These are phyloP conservation scores for Talinum fruticosum DNA, from an alignment of 148 eudicot genomes.

Conservation along the genomic window DNA sequence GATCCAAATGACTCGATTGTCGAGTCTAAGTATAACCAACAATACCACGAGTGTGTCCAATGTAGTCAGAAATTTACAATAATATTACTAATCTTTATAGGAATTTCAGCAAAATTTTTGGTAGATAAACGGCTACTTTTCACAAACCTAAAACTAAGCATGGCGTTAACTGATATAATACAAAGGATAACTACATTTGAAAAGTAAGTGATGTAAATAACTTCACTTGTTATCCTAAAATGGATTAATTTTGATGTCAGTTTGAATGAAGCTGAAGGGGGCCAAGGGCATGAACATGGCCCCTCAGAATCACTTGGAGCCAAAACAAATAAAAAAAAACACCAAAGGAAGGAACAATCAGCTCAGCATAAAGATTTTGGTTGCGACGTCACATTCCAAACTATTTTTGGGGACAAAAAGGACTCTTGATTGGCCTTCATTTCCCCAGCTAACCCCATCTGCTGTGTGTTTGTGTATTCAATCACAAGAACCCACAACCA, in stretches of 20 bases:
- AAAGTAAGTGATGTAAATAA: slow-evolving; percentile 10
- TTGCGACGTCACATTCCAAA: slow-evolving; percentile 23
- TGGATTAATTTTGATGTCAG: background rate
- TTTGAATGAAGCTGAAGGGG: slow-evolving; percentile 4
- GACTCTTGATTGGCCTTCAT: slow-evolving; percentile 13
- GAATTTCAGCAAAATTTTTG: no score
- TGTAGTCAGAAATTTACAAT: no score
- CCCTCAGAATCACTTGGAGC: background rate
- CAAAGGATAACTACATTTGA: background rate
- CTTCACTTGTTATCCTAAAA: background rate
- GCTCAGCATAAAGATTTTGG: slow-evolving; percentile 2
- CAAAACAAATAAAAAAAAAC: slow-evolving; percentile 19
- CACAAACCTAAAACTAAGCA: no score
- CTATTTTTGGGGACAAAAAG: slow-evolving; percentile 10
- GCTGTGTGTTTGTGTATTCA: background rate
- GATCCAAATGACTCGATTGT: no score
- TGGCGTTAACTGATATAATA: background rate
- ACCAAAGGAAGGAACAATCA: background rate
- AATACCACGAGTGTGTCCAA: no score
- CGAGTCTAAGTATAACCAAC: no score
- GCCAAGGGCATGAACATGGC: background rate
- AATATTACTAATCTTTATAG: no score
- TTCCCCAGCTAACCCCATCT: slow-evolving; percentile 16
- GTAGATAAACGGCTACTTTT: no score
- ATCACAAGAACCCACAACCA: background rate